Percentiles rank a stretch among this genome's conserved stretches.
Evolutionary conservation across 1,139 yeast genomes (phyloP).

Genomic region (Cylindricascospora bacillispora): DNA sequence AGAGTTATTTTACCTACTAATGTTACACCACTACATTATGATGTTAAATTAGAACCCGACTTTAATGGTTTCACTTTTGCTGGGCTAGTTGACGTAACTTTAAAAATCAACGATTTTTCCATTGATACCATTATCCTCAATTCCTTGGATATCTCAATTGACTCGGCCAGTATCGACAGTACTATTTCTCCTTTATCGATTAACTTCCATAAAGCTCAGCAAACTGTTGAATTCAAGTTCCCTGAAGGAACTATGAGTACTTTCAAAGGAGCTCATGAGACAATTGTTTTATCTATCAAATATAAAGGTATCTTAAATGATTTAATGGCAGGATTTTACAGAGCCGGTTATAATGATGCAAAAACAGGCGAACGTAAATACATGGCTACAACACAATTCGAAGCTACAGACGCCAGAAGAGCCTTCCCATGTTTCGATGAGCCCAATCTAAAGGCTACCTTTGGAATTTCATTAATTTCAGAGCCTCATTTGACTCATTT

Average conservation of each 20-base stretch:
- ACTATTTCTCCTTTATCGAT: conserved; percentile 24
- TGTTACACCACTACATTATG: conserved; percentile 59
- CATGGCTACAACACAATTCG: conserved; percentile 79
- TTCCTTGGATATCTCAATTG: conserved; percentile 48
- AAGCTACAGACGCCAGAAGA: conserved; percentile 79
- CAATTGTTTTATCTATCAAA: conserved; percentile 35
- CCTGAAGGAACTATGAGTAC: conserved; percentile 27
- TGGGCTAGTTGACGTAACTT: conserved; percentile 51
- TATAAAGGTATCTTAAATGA: conserved; percentile 63
- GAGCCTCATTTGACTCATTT: conserved; percentile 50
- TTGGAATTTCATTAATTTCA: conserved; percentile 52
- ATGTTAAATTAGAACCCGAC: conserved; percentile 55
- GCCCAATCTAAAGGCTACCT: conserved; percentile 72
- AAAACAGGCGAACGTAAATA: conserved; percentile 42
- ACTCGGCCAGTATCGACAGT: conserved; percentile 36
- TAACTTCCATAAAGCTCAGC: conserved; percentile 38
- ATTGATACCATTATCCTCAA: conserved; percentile 31
- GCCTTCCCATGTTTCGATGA: conserved; percentile 90
- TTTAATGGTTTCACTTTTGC: conserved; percentile 54
- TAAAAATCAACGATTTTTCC: conserved; percentile 40
- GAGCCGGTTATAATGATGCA: conserved; percentile 47
- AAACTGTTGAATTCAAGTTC: conserved; percentile 52
- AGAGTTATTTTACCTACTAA: conserved; percentile 59
- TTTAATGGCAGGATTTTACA: conserved; percentile 79
- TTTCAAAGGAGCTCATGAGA: too few relatives aligned